Conservation (phyloP, 768 basidiomycete species). For the Termitomyces sp. region DNA sequence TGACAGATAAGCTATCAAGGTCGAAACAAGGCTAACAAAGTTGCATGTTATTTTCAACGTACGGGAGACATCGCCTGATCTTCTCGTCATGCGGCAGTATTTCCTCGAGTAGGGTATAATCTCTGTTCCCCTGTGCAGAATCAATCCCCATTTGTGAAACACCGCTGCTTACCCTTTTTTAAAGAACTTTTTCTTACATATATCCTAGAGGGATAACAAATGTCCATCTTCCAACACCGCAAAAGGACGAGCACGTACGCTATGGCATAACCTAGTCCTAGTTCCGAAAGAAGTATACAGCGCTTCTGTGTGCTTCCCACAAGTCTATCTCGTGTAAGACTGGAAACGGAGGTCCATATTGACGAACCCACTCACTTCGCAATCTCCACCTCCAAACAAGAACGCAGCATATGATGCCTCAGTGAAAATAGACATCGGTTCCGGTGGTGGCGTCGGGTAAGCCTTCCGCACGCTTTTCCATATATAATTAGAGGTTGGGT, state of each 20-base stretch:
- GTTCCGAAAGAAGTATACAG: slow-evolving; percentile 46
- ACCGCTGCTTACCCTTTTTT: slow-evolving; percentile 1
- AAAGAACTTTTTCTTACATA: not conserved
- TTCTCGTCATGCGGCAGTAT: not conserved
- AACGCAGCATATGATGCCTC: slow-evolving; percentile 63
- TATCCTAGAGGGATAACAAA: not conserved
- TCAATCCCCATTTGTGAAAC: not conserved
- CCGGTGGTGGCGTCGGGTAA: slow-evolving; percentile 17
- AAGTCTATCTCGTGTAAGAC: slow-evolving; percentile 23
- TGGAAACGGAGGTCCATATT: not conserved
- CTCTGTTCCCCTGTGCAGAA: not conserved
- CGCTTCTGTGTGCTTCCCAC: slow-evolving; percentile 27
- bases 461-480: slow-evolving; percentile 49
- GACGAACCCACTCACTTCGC: slow-evolving; percentile 36
- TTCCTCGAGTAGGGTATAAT: not conserved
- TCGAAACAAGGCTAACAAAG: not conserved
- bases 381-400: slow-evolving; percentile 51
- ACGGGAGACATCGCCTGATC: not conserved
- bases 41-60: not conserved
- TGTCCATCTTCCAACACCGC: not conserved
- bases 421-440: slow-evolving; percentile 29
- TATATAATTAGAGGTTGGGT: slow-evolving; percentile 42
- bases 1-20: not conserved
- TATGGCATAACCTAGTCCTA: slow-evolving; percentile 37
- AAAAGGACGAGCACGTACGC: slow-evolving; percentile 14